These are phyloP conservation scores for Stachybotrys echinatus DNA, from an alignment of 2,329 filamentous ascomycete species.

Conservation along the genomic window DNA sequence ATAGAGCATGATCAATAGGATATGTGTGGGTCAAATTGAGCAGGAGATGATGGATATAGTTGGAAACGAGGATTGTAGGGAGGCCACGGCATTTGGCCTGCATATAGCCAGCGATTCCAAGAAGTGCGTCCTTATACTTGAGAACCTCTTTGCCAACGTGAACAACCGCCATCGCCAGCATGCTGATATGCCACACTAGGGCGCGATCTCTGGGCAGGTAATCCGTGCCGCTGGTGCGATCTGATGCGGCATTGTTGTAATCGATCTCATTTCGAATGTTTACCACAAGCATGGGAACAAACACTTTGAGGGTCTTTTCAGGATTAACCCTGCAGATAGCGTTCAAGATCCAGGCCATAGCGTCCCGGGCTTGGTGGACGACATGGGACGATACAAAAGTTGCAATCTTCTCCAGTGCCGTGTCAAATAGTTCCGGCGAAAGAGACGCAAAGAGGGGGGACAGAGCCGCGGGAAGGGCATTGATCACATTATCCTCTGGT, in stretches of 20 bases:
- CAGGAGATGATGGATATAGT: conserved; percentile 93
- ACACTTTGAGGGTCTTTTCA: conserved; percentile 83
- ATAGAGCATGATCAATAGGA: conserved; percentile 81
- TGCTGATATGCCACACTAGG: conserved; percentile 93
- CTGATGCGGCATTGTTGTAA: conserved; percentile 91
- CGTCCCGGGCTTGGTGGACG: conserved; percentile 92
- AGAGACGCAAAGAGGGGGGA: conserved; percentile 85
- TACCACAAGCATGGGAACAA: conserved; percentile 83
- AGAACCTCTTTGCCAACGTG: conserved; percentile 90
- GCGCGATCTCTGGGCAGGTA: conserved; percentile 88
- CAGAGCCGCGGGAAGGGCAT: conserved; percentile 86
- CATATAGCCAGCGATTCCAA: conserved; percentile 92
- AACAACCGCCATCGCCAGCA: conserved; percentile 96
- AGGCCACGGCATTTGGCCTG: conserved; percentile 91
- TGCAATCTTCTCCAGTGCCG: conserved; percentile 85
- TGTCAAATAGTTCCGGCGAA: conserved; percentile 88
- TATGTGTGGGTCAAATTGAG: conserved; percentile 94
- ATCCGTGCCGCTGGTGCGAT: conserved; percentile 87
- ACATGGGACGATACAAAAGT: conserved; percentile 91
- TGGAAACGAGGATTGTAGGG: conserved; percentile 92
- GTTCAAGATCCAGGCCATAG: conserved; percentile 98
- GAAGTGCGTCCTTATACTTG: conserved; percentile 81
- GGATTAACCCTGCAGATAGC: conserved; percentile 93
- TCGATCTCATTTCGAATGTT: conserved; percentile 96
- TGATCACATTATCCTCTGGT: conserved; percentile 95